These are phyloP conservation scores for Voacanga thouarsii DNA, from an alignment of 257 asterid genomes.

Conservation along the genomic window DNA sequence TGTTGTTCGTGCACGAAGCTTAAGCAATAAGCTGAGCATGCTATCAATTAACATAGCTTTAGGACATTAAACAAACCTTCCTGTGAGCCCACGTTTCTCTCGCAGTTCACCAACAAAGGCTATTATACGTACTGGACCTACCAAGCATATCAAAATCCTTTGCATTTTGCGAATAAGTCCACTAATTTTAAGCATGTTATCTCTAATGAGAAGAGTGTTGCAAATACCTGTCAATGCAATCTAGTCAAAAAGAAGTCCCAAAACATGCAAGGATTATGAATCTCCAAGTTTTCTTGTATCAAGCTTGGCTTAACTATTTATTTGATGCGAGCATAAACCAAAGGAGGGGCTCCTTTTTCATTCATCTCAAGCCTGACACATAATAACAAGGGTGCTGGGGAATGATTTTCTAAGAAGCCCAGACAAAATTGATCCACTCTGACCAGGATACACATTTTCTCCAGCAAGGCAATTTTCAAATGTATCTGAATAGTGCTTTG, in stretches of 20 bases:
- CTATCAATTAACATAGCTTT: too few relatives aligned
- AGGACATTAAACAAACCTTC: neutral
- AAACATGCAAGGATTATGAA: too few relatives aligned
- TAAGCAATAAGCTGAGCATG: neutral
- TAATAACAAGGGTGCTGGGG: neutral
- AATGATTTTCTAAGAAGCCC: neutral
- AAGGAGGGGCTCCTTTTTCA: neutral
- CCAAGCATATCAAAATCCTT: too few relatives aligned
- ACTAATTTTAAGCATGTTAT: too few relatives aligned
- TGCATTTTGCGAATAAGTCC: too few relatives aligned
- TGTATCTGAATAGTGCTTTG: neutral
- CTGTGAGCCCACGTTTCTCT: neutral
- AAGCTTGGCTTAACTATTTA: neutral
- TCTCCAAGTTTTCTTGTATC: too few relatives aligned
- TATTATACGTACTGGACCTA: too few relatives aligned
- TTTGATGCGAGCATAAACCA: too few relatives aligned
- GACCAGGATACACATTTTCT: neutral
- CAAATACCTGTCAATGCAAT: too few relatives aligned
- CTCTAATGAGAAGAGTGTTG: too few relatives aligned
- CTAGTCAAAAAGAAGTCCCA: too few relatives aligned
- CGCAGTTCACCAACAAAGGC: neutral
- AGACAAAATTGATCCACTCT: neutral
- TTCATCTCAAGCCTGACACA: neutral
- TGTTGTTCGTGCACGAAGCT: neutral
- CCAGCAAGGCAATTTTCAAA: neutral